Evolutionary conservation across 148 eudicot genomes (phyloP).

Genomic region (Vaccinium macrocarpon): DNA sequence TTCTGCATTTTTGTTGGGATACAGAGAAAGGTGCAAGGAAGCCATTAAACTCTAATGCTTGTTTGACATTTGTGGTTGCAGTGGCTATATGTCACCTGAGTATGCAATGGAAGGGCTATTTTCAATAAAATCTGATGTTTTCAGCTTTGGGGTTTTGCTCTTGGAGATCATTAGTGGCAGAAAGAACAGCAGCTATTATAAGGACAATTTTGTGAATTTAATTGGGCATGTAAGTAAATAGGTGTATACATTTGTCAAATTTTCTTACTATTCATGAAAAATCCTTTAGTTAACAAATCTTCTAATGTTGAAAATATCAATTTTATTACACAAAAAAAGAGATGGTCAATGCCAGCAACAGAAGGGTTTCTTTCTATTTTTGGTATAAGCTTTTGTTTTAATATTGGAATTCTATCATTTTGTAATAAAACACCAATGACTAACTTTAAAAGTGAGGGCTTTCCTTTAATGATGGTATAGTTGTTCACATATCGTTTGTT

Average conservation of each 20-base stretch:
- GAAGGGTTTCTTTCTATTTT: background rate
- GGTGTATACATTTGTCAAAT: background rate
- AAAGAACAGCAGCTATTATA: conserved; percentile 42
- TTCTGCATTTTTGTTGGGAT: conserved; percentile 33
- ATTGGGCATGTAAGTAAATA: conserved; percentile 54
- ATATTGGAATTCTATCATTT: background rate
- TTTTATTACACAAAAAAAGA: background rate
- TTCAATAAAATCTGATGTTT: conserved; percentile 55
- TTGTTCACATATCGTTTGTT: no score
- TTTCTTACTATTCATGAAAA: background rate
- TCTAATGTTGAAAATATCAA: background rate
- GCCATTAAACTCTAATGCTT: conserved; percentile 20
- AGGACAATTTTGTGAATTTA: conserved; percentile 39
- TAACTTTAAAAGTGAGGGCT: background rate
- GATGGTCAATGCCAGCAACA: background rate
- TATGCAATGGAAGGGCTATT: conserved; percentile 53
- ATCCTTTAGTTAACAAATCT: background rate
- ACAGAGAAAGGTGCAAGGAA: background rate
- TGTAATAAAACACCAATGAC: background rate
- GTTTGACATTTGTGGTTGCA: conserved; percentile 17
- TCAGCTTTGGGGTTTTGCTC: conserved; percentile 53
- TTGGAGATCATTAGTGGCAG: conserved; percentile 49
- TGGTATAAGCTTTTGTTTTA: background rate
- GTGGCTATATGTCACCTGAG: conserved; percentile 68
- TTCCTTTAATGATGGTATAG: no score